Base-by-base conservation (phyloP, 805 yeast genomes). In the Saccharomycopsis selenospora region DNA sequence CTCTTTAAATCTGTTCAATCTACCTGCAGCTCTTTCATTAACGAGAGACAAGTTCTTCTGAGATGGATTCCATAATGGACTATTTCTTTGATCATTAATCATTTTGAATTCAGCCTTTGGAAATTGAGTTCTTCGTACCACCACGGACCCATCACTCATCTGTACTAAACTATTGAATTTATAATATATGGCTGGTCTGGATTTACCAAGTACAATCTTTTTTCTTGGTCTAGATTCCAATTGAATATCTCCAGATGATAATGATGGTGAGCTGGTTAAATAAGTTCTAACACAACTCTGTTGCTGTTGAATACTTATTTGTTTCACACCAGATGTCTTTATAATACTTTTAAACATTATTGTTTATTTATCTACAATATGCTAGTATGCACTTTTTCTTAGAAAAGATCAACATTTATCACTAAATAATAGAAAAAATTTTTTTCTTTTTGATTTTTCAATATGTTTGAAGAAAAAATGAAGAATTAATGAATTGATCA, bases 141-240 rank as follows among this genome's bases (percentile, higher is more conserved):
- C 72, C 1, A 95, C 95, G 26, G 96, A 85, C 1, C 99, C 99
- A 63, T 93, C 99, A 56, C 95, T 83, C 50, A 90, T 73, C 66
- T 91, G 95, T n/a, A 93, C 90, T 30, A 75, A 66, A 27, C 90
- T 84, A 55, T 91, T 89, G 63, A 93, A 93, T 64, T 87, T 87
- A 68, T 91, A 77, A 66, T 87, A 90, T 36, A 93, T 84, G 28
- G 96, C 89, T 1, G 98, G 97, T 66, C 97, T 79, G 14, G 96
- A 89, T 63, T 85, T 85, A 48, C 97, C 97, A 48, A 82, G 66
- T 52, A 70, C 66, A 57, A 85, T 83, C 63, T 79, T 82, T 62
- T 77, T 81, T 66, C 76, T 63, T 45, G 87, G 88, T 67, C 91
- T 76, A 49, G 38, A 33, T 25, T 49, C 52, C 24, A 53, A 30